A percentile compares a stretch with the other conserved stretches of the same genome.
These are phyloP conservation scores for Candida lessepsii DNA, from an alignment of 805 yeast genomes.

Conservation along the genomic window DNA sequence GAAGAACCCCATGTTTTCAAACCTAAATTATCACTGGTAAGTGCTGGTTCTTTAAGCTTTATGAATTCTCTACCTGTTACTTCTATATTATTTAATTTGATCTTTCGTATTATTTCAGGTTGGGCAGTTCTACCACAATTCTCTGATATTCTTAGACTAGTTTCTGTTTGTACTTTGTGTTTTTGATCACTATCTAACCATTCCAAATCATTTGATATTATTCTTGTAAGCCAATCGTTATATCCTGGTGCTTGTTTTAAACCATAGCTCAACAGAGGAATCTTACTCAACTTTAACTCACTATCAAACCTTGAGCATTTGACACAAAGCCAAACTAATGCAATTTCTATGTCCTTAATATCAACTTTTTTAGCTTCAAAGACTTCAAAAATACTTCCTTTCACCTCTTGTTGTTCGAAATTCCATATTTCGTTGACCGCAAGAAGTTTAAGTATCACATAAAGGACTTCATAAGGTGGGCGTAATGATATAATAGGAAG, in stretches of 20 bases:
- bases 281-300: constrained; percentile 18
- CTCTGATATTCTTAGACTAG: constrained; percentile 70
- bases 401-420: constrained; percentile 33
- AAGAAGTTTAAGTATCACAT: constrained; percentile 47
- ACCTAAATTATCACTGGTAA: constrained; percentile 85
- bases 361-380: constrained; percentile 36
- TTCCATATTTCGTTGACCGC: constrained; percentile 51
- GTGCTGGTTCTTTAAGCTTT: constrained; percentile 71
- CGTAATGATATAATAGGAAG: constrained; percentile 48
- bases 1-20: constrained; percentile 97
- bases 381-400: constrained; percentile 14
- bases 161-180: constrained; percentile 48
- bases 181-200: constrained; percentile 44
- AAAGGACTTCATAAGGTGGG: constrained; percentile 49
- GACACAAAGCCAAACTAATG: constrained; percentile 45
- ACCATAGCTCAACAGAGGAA: constrained; percentile 28
- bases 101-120: constrained; percentile 64
- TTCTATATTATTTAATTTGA: constrained; percentile 44
- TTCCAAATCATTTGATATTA: constrained; percentile 47
- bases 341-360: constrained; percentile 18
- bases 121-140: constrained; percentile 83
- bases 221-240: constrained; percentile 47
- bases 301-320: constrained; percentile 34
- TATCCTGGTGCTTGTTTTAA: constrained; percentile 33
- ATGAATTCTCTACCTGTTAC: constrained; percentile 25